Conservation (phyloP, 306 rosid genomes). For the Gastrolobium villosum region DNA sequence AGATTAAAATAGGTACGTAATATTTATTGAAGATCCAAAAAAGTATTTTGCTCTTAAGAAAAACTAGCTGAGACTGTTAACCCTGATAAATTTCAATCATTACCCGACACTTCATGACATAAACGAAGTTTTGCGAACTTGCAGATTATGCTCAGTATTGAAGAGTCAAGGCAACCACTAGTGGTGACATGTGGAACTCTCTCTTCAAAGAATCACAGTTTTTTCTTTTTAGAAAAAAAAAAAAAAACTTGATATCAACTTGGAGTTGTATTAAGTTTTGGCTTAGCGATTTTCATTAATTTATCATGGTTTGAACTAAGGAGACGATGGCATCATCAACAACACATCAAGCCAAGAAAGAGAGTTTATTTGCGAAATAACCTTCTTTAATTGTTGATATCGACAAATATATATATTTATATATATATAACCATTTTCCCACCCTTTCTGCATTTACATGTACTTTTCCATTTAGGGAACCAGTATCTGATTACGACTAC, state of each 20-base stretch:
- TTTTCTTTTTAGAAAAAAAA: too few relatives aligned
- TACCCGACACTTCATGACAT: not conserved
- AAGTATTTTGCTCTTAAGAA: not conserved
- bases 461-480: not conserved
- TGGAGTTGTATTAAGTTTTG: not conserved
- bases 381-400: conserved; percentile 23
- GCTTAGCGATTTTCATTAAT: not conserved
- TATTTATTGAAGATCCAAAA: too few relatives aligned
- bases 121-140: too few relatives aligned
- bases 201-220: too few relatives aligned
- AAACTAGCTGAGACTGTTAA: not conserved
- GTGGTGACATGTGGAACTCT: too few relatives aligned
- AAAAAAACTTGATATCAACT: not conserved
- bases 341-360: not conserved
- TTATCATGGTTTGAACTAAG: conserved; percentile 7
- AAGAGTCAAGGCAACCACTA: too few relatives aligned
- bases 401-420: not conserved
- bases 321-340: not conserved
- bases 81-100: not conserved
- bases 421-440: not conserved
- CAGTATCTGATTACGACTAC: not conserved
- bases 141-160: too few relatives aligned
- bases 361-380: not conserved
- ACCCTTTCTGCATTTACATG: not conserved
- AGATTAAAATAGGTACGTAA: too few relatives aligned